Conservation (phyloP, 192 early-diverging fungal species). For the Backusella parvicylindrica region DNA sequence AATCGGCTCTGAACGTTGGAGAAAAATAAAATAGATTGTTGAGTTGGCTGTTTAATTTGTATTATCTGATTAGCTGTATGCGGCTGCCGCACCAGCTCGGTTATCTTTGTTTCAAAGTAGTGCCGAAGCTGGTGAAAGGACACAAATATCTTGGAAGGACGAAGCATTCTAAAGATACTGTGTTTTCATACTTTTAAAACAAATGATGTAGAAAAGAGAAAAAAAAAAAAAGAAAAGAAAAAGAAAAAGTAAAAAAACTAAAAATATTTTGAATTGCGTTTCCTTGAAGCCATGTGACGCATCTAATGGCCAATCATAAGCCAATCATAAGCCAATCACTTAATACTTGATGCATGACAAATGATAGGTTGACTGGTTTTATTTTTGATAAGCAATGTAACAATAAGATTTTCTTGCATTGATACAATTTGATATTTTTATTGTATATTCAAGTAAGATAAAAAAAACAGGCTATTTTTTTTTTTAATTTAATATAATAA, state of each 20-base stretch:
- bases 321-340: slow-evolving; percentile 1
- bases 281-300: background rate
- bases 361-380: background rate
- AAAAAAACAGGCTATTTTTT: too few relatives aligned
- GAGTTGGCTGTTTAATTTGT: background rate
- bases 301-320: background rate
- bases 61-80: background rate
- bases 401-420: background rate
- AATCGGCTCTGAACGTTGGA: background rate
- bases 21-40: background rate
- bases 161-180: slow-evolving; percentile 6
- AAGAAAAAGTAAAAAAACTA: background rate
- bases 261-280: background rate
- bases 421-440: background rate
- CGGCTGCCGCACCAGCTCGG: slow-evolving; percentile 14
- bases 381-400: background rate
- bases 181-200: slow-evolving; percentile 2
- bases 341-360: background rate
- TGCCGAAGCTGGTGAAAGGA: slow-evolving; percentile 27
- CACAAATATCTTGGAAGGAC: slow-evolving; percentile 26
- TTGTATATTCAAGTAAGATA: background rate
- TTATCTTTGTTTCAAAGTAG: slow-evolving; percentile 15
- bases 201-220: background rate
- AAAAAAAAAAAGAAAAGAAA: slow-evolving; percentile 2
- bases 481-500: too few relatives aligned